Percentiles rank a stretch among this genome's conserved stretches.
phyloP scores from a whole-genome alignment of 2,329 filamentous ascomycete genomes.

The Huntiella omanensis region DNA sequence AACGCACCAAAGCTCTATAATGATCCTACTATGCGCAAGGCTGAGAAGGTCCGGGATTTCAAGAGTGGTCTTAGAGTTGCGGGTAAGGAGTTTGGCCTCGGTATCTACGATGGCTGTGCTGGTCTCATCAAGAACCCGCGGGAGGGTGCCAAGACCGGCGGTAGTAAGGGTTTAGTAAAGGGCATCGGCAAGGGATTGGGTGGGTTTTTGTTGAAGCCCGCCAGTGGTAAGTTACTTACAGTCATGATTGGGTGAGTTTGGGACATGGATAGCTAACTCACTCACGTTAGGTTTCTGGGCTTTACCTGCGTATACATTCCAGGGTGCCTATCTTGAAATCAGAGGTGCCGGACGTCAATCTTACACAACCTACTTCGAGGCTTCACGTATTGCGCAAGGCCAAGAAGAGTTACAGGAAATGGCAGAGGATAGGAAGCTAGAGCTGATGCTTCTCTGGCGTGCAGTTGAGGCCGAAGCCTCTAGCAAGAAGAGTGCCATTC shows the following conservation, averaged over 20 bases:
- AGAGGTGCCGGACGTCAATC: conserved; percentile 50
- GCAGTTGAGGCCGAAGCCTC: conserved; percentile 2
- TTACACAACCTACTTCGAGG: conserved; percentile 61
- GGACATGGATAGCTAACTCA: background rate
- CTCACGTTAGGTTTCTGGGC: conserved; percentile 10
- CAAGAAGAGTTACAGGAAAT: conserved; percentile 41
- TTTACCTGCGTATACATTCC: conserved; percentile 58
- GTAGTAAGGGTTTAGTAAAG: conserved; percentile 46
- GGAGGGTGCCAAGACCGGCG: conserved; percentile 33
- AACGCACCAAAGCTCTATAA: conserved; percentile 75
- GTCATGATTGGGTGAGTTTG: background rate
- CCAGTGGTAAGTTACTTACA: conserved; percentile 34
- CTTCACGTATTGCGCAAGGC: conserved; percentile 58
- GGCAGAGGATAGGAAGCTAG: conserved; percentile 37
- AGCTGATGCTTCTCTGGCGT: conserved; percentile 24
- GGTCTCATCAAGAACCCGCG: conserved; percentile 65
- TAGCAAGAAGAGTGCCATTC: background rate
- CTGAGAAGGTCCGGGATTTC: conserved; percentile 61
- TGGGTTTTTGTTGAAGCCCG: conserved; percentile 65
- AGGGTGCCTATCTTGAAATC: conserved; percentile 63
- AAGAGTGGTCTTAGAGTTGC: conserved; percentile 60
- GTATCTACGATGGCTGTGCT: conserved; percentile 64
- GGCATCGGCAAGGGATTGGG: conserved; percentile 70
- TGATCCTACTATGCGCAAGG: conserved; percentile 61
- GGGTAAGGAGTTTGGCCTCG: conserved; percentile 57